These are phyloP conservation scores for Meripilus lineatus DNA, from an alignment of 1,284 basidiomycete species.

Conservation along the genomic window DNA sequence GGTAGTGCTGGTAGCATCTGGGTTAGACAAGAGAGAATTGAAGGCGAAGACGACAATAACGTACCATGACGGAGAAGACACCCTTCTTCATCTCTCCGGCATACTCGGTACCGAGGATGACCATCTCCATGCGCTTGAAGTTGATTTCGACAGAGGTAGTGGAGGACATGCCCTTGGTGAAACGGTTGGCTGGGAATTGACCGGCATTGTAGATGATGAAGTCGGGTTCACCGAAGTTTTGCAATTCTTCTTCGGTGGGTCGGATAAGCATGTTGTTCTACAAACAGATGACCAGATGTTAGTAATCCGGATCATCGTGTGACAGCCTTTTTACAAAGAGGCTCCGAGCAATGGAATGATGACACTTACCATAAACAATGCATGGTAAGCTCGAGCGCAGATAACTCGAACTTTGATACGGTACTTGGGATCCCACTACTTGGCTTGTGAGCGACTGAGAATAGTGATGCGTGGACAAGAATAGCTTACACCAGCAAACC, in stretches of 20 bases:
- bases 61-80: slow-evolving; percentile 97
- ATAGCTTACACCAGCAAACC: slow-evolving; percentile 85
- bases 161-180: slow-evolving; percentile 99
- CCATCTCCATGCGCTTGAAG: slow-evolving; percentile 99
- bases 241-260: slow-evolving; percentile 92
- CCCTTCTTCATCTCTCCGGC: slow-evolving; percentile 99
- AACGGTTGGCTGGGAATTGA: slow-evolving; percentile 99
- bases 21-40: too few relatives aligned
- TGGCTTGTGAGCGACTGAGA: too few relatives aligned
- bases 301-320: slow-evolving; percentile 8
- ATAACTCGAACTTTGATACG: slow-evolving; percentile 99
- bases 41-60: slow-evolving; percentile 76
- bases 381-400: slow-evolving; percentile 97
- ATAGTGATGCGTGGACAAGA: too few relatives aligned
- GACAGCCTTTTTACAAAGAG: too few relatives aligned
- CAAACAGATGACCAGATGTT: slow-evolving; percentile 12
- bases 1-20: slow-evolving; percentile 94
- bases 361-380: slow-evolving; percentile 90
- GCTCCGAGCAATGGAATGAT: not conserved
- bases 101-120: slow-evolving; percentile 99
- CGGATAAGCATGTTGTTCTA: slow-evolving; percentile 99
- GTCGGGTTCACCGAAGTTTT: slow-evolving; percentile 95
- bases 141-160: slow-evolving; percentile 99
- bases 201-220: slow-evolving; percentile 99
- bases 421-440: slow-evolving; percentile 96